Base-by-base conservation (phyloP, 1,284 basidiomycete species). In the Malassezia brasiliensis region DNA sequence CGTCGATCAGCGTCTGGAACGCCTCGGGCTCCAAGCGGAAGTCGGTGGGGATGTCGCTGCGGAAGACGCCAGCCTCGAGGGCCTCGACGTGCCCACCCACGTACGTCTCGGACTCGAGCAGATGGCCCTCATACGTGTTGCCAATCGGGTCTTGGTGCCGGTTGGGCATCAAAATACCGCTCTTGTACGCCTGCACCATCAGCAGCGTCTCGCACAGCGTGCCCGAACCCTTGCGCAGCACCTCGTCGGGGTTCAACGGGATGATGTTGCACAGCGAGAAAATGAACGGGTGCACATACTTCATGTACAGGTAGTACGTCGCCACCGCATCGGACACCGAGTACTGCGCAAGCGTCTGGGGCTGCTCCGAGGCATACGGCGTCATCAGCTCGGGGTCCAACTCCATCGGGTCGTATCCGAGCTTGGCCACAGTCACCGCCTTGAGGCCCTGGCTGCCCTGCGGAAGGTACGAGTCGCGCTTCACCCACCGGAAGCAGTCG, bases 401-500 rank as follows among this genome's bases (percentile, higher is more conserved):
- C 70, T 98, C 94, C 59, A 94, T 90, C 8, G 94, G 94, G 72
- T 94, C 85, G 76, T 99, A 99, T 4, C 93, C 94, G 6, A 99
- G 79, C 77, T 99, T 99, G 28, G 88, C 85, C 0, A 88, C 93
- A 0, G 94, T 98, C 31, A 98, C 94, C 0, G 94, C 94, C 72
- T 99, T 99, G 72, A 99, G 79, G 71, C 94, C 94, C 75, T 98
- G 94, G 79, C 87, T 90, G 32, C 94, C 94, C 77, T 98, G 94
- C 0, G 94, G 94, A 6, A 99, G 79, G 74, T 99, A 98, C n/a
- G 91, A 96, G 77, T 98, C 94, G 42, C 94, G 86, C 77, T 99
- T 98, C 50, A 98, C 94, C 94, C 94, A 99, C 69, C 93, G 83
- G 81, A 96, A 98, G 76, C 90, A 96, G 74, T 99, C 94, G 89